Evolutionary conservation across 2,329 filamentous ascomycete species (phyloP).

Genomic region (Nectriaceae sp.): DNA sequence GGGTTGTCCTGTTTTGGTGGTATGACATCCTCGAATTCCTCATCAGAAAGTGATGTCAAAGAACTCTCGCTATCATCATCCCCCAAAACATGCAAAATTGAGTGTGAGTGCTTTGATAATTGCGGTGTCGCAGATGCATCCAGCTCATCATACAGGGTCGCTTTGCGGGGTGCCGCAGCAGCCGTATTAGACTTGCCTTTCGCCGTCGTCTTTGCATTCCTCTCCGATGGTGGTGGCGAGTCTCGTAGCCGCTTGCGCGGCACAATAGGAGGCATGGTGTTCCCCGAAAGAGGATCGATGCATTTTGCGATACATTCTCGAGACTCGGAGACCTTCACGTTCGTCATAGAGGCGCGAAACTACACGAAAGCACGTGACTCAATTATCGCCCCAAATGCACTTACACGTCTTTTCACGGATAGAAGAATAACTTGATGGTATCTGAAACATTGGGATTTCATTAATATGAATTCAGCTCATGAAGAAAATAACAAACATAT

Average conservation of each 20-base stretch:
- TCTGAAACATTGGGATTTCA: not conserved
- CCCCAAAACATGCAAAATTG: constrained; percentile 45
- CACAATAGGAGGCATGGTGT: constrained; percentile 66
- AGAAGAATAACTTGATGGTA: not conserved
- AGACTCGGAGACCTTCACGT: not conserved
- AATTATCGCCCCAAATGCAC: not conserved
- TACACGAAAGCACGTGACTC: constrained; percentile 23
- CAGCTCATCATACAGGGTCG: constrained; percentile 63
- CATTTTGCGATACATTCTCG: constrained; percentile 12
- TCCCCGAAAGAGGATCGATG: constrained; percentile 1
- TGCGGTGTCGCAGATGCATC: constrained; percentile 51
- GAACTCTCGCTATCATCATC: constrained; percentile 45
- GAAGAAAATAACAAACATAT: no score
- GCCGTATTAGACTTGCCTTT: constrained; percentile 22
- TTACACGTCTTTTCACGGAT: not conserved
- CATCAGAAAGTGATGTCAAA: constrained; percentile 56
- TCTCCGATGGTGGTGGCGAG: constrained; percentile 37
- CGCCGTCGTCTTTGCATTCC: constrained; percentile 28
- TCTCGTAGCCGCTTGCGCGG: constrained; percentile 65
- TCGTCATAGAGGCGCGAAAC: constrained; percentile 16
- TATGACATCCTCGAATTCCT: constrained; percentile 53
- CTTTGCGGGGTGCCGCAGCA: constrained; percentile 43
- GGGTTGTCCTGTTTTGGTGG: constrained; percentile 44
- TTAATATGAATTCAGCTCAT: no score
- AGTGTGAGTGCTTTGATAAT: constrained; percentile 44